Evolutionary conservation across 164 flowering plant genomes (phyloP), one percentile per base, ranked within the genome.

Genomic region (Malania oleifera): DNA sequence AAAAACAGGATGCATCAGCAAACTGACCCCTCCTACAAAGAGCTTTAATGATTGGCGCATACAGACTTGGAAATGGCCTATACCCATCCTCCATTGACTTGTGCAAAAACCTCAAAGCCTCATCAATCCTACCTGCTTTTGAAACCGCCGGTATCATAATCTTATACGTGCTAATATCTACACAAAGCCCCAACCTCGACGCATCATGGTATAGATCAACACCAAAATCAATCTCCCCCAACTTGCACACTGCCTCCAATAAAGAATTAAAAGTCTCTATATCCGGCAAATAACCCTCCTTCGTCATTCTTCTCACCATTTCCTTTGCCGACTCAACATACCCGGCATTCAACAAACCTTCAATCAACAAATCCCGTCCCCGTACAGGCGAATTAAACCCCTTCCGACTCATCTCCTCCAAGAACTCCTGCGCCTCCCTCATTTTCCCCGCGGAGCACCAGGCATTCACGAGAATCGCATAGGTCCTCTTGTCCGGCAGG

Each of bases 371-470:
- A 65, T 93, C 98, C 23, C 97, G 78, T 6, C 98, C 96, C 3
- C 92, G 73, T 24, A 90, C 92, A 2, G 97, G 96, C 10, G 97
- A 97, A 68, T 77, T 86, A 56, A 77, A 93, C 40, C 97, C 98
- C 53, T 81, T 87, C 64, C 57, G 27, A 57, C 92, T 87, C 98
- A 93, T 93, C 72, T 93, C 97, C 78, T 82, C 87, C 50, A 93
- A 53, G 64, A 93, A 90, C 31, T 73, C 78, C 68, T 80, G 87
- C 1, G 98, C 98, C 70, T 93, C 97, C 39, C 63, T 73, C 74
- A 90, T 70, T 67, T 88, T 93, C 68, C 98, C 97, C 0, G 83
- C 78, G 0, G 82, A 76, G 62, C 98, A 90, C 97, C 97, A 93
- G 3, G 77, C 96, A 53, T 83, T 84, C 3, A 93, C 96, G n/a